These are phyloP conservation scores for Sanghuangporus weigelae DNA, from an alignment of 1,284 basidiomycete genomes.

Conservation along the genomic window DNA sequence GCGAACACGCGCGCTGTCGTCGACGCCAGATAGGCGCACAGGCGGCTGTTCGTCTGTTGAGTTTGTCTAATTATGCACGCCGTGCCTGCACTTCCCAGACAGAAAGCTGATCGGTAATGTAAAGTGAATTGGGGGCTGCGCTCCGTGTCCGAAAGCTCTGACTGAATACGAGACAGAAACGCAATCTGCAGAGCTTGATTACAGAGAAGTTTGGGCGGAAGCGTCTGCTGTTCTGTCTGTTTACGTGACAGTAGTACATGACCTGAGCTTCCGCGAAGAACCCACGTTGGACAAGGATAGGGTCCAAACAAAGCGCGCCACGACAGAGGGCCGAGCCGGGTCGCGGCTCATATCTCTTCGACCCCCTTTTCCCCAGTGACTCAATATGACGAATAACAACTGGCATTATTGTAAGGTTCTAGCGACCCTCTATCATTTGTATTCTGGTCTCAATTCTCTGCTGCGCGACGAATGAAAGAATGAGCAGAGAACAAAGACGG, in stretches of 20 bases:
- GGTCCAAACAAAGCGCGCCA: conserved; percentile 5
- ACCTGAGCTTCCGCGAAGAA: conserved; percentile 13
- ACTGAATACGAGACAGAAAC: background rate
- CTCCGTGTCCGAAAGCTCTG: background rate
- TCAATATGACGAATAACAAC: background rate
- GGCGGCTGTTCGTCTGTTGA: background rate
- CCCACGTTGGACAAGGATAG: conserved; percentile 9
- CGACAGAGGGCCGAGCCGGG: background rate
- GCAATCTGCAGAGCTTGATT: background rate
- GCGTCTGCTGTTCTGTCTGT: background rate
- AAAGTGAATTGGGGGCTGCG: background rate
- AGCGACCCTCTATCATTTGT: background rate
- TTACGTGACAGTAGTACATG: conserved; percentile 10
- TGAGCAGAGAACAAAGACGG: background rate
- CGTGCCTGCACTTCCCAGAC: background rate
- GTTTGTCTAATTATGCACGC: background rate
- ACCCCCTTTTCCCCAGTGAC: background rate
- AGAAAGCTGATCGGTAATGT: background rate
- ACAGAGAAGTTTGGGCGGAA: background rate
- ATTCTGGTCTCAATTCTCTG: background rate
- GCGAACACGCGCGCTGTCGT: background rate
- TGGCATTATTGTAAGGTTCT: background rate
- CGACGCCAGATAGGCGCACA: background rate
- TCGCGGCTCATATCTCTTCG: background rate
- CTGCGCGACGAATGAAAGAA: background rate